These are phyloP conservation scores for Fraxinus sp. DNA, from an alignment of 305 asterid genomes.

Conservation along the genomic window DNA sequence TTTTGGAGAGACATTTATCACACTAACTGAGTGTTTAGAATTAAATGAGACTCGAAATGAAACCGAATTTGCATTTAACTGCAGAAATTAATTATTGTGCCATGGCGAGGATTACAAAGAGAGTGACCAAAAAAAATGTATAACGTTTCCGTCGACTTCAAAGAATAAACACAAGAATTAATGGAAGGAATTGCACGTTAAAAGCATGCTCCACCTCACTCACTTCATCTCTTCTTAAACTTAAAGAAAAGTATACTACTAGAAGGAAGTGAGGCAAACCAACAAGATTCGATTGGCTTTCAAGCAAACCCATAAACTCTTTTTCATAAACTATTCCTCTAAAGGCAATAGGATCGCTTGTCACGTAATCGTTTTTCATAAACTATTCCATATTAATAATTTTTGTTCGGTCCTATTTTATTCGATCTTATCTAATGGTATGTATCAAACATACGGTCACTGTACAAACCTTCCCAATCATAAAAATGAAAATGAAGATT, in stretches of 20 bases:
- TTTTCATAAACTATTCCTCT: slow-evolving; percentile 27
- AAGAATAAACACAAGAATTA: slow-evolving; percentile 29
- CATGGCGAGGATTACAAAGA: slow-evolving; percentile 2
- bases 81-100: slow-evolving; percentile 1
- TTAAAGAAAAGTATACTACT: slow-evolving; percentile 41
- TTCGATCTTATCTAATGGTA: background rate
- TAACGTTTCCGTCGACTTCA: background rate
- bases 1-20: background rate
- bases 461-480: background rate
- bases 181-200: slow-evolving; percentile 59
- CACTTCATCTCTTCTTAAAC: slow-evolving; percentile 63
- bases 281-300: slow-evolving; percentile 63
- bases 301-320: slow-evolving; percentile 58
- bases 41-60: background rate
- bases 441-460: background rate
- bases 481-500: too few species aligned
- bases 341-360: background rate
- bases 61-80: background rate
- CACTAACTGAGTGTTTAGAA: background rate
- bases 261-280: slow-evolving; percentile 21
- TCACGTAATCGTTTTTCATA: background rate
- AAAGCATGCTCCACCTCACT: slow-evolving; percentile 65
- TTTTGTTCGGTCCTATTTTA: background rate
- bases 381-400: background rate
- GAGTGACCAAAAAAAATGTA: slow-evolving; percentile 2